A percentile compares a stretch with the other conserved stretches of the same genome.
phyloP scores from a whole-genome alignment of 2,329 filamentous ascomycete genomes.

The Didymella exigua region DNA sequence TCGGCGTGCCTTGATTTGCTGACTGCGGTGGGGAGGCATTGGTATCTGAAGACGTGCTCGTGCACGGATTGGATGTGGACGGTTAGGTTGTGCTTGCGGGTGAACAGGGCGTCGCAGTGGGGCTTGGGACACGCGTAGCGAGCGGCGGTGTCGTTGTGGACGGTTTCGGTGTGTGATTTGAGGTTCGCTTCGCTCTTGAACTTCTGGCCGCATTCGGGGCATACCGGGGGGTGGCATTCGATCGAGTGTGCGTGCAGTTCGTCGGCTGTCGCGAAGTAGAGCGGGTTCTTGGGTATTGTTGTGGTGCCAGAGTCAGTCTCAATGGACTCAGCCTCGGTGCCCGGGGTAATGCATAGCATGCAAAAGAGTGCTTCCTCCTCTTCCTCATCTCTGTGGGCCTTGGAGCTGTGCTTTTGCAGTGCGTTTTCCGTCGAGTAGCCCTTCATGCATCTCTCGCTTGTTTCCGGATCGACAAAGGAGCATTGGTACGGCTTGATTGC shows the following conservation, averaged over 20 bases:
- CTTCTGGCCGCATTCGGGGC: slow-evolving; percentile 72
- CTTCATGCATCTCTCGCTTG: slow-evolving; percentile 64
- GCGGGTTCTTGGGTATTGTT: slow-evolving; percentile 24
- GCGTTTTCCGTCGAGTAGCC: slow-evolving; percentile 76
- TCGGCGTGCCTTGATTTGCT: slow-evolving; percentile 53
- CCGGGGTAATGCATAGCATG: slow-evolving; percentile 64
- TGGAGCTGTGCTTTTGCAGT: slow-evolving; percentile 72
- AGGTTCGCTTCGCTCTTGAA: slow-evolving; percentile 63
- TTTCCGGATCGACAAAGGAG: slow-evolving; percentile 59
- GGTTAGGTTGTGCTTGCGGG: slow-evolving; percentile 80
- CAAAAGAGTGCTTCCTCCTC: slow-evolving; percentile 69
- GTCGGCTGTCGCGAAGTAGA: slow-evolving; percentile 70
- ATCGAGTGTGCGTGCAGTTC: slow-evolving; percentile 76
- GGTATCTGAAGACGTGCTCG: slow-evolving; percentile 72
- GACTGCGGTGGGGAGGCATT: slow-evolving; percentile 79
- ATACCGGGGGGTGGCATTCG: slow-evolving; percentile 72
- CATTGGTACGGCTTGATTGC: slow-evolving; percentile 75
- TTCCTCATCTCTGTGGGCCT: slow-evolving; percentile 68
- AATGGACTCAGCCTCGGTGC: slow-evolving; percentile 42
- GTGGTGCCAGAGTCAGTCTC: slow-evolving; percentile 29
- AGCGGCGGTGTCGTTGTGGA: slow-evolving; percentile 61
- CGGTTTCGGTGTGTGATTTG: slow-evolving; percentile 73
- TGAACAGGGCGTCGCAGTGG: slow-evolving; percentile 78
- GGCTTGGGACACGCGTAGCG: slow-evolving; percentile 69
- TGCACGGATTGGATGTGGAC: slow-evolving; percentile 80